Evolutionary conservation across 306 rosid genomes (phyloP).

Genomic region (Citrullus colocynthis): DNA sequence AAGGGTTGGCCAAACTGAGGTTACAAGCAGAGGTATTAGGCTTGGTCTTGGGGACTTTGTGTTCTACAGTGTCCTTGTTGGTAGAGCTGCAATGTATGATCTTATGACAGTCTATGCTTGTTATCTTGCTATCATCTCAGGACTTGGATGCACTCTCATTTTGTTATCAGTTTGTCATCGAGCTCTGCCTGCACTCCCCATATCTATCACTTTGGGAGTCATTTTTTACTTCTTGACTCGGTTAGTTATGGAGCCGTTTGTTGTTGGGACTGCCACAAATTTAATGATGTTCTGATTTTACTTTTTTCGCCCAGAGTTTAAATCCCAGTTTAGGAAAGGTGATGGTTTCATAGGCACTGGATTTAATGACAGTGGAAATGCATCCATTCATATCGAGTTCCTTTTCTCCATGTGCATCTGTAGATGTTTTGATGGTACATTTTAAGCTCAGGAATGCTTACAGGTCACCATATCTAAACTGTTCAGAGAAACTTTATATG

Average conservation of each 20-base stretch:
- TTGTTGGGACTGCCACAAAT: slow-evolving; percentile 80
- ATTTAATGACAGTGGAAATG: not conserved
- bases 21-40: slow-evolving; percentile 52
- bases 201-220: slow-evolving; percentile 73
- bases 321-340: not conserved
- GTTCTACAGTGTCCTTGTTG: slow-evolving; percentile 92
- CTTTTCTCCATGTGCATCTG: slow-evolving; percentile 6
- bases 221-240: slow-evolving; percentile 83
- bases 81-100: slow-evolving; percentile 97
- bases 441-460: not conserved
- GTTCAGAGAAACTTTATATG: not conserved
- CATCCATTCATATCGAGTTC: not conserved
- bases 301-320: not conserved
- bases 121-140: slow-evolving; percentile 89
- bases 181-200: slow-evolving; percentile 88
- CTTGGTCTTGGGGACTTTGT: slow-evolving; percentile 93
- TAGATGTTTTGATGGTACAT: not conserved
- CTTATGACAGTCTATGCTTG: slow-evolving; percentile 96
- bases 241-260: slow-evolving; percentile 80
- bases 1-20: slow-evolving; percentile 17
- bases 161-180: slow-evolving; percentile 60
- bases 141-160: slow-evolving; percentile 82
- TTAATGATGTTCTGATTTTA: slow-evolving; percentile 66
- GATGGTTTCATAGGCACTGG: not conserved
- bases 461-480: not conserved